A percentile compares a stretch with the other conserved stretches of the same genome.
phyloP scores from a whole-genome alignment of 805 yeast genomes.

The Hanseniaspora valbyensis region DNA sequence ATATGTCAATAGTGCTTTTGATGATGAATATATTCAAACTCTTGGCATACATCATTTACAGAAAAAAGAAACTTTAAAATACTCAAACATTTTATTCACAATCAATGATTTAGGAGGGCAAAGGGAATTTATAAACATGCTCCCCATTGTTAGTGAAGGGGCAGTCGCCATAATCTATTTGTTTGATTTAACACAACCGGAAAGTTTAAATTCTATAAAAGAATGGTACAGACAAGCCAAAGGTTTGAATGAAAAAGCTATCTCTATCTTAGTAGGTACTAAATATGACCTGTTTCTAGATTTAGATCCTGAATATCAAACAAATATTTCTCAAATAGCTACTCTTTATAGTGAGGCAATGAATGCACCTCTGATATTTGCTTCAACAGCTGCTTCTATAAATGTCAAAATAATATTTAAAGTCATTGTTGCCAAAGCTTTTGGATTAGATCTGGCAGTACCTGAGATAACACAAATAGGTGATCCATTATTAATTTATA shows the following conservation, averaged over 20 bases:
- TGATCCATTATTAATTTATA: constrained; percentile 79
- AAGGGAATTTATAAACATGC: constrained; percentile 87
- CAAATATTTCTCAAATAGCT: constrained; percentile 71
- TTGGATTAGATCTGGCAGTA: constrained; percentile 68
- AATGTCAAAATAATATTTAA: constrained; percentile 91
- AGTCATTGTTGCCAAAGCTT: constrained; percentile 78
- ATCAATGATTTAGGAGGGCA: constrained; percentile 97
- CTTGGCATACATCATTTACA: constrained; percentile 94
- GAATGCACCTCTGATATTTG: constrained; percentile 75
- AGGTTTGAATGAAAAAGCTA: constrained; percentile 80
- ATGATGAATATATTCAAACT: constrained; percentile 85
- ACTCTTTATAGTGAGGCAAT: constrained; percentile 77
- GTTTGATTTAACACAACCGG: constrained; percentile 80
- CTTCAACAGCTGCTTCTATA: constrained; percentile 84
- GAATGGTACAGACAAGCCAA: constrained; percentile 93
- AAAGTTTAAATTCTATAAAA: constrained; percentile 75
- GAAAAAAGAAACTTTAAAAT: constrained; percentile 68
- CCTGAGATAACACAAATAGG: constrained; percentile 79
- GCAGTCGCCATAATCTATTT: constrained; percentile 83
- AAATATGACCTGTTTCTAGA: constrained; percentile 82
- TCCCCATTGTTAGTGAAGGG: constrained; percentile 82
- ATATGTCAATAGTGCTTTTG: constrained; percentile 89
- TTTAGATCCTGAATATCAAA: constrained; percentile 67
- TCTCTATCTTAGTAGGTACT: constrained; percentile 86
- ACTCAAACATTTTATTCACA: constrained; percentile 79